Evolutionary conservation across 2,329 filamentous ascomycete genomes (phyloP), one percentile per base, ranked within the genome.

Genomic region (Ophiocordyceps camponoti-saundersi): DNA sequence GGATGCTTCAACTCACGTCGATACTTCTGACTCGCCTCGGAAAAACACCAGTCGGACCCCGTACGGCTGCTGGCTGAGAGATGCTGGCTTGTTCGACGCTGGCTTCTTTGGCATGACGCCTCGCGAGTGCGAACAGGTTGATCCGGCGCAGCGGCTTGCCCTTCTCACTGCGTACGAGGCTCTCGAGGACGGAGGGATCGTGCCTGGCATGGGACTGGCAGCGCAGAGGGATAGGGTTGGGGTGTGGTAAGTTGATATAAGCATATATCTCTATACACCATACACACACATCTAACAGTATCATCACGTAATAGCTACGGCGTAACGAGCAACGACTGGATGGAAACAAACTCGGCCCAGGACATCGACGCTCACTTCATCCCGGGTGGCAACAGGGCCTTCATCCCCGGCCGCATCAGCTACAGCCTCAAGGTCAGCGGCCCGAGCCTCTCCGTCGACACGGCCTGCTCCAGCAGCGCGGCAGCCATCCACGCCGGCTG

Each of bases 351-450:
- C 56, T 77, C 76, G 23, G 75, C 74, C 0, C 79, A 87, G 61
- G 75, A 85, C 52, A 75, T 86, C 29, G 80, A 84, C 64, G 70
- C 68, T 0, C 70, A 71, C 53, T 71, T 60, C 49, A 67, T 72
- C 49, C 66, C 69, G 0, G 68, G 68, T 7, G 63, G 61, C 34
- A 44, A 45, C 18, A 60, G 66, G 4, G 65, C 64, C 21, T 69
- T 69, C 36, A 46, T 46, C 22, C 45, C 45, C 3, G 45, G 45
- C n/a, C 45, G 45, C 39, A 46, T 46, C 58, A 86, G 85, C 63
- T 87, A 86, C 61, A 81, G 80, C 60, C 85, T 86, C 63, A 82
- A 83, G 55, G 87, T 85, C 61, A 77, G 72, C 42, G 84, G 84
- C 0, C 82, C 82, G 0, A 83, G 78, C 22, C 80, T 78, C 57